Evolutionary conservation across 2,329 filamentous ascomycete species (phyloP).

Genomic region (Diaporthe helianthi): DNA sequence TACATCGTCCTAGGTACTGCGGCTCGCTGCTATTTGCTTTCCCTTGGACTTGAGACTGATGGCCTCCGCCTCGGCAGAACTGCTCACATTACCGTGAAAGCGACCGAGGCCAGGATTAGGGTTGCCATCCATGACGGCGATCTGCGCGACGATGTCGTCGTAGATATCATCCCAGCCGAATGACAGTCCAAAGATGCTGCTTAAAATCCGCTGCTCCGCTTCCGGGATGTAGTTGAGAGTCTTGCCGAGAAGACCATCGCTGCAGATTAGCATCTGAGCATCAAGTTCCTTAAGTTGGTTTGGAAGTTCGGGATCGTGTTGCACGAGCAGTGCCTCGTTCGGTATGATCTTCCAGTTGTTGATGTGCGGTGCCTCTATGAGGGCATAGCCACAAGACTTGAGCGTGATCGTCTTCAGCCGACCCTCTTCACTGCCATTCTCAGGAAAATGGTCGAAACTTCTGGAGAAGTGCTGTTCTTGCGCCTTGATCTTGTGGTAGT

Average conservation of each 20-base stretch:
- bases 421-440: constrained; percentile 41
- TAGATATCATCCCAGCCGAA: constrained; percentile 50
- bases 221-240: constrained; percentile 43
- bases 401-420: constrained; percentile 53
- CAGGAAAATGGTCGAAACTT: constrained; percentile 36
- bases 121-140: constrained; percentile 47
- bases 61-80: constrained; percentile 33
- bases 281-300: constrained; percentile 33
- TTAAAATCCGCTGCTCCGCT: constrained; percentile 43
- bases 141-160: constrained; percentile 40
- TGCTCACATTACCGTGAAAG: constrained; percentile 46
- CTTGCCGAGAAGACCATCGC: constrained; percentile 46
- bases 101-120: constrained; percentile 47
- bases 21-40: constrained; percentile 13
- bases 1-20: constrained; percentile 18
- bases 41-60: constrained; percentile 20
- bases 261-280: constrained; percentile 46
- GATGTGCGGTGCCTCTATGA: constrained; percentile 47
- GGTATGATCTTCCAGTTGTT: constrained; percentile 47
- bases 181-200: constrained; percentile 44
- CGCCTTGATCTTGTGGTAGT: not conserved
- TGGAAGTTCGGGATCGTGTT: constrained; percentile 29
- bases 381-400: constrained; percentile 68
- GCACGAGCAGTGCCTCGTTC: constrained; percentile 35
- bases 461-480: constrained; percentile 35